Evolutionary conservation across 2,329 filamentous ascomycete genomes (phyloP).

Genomic region (Lasiodiplodia sp.): DNA sequence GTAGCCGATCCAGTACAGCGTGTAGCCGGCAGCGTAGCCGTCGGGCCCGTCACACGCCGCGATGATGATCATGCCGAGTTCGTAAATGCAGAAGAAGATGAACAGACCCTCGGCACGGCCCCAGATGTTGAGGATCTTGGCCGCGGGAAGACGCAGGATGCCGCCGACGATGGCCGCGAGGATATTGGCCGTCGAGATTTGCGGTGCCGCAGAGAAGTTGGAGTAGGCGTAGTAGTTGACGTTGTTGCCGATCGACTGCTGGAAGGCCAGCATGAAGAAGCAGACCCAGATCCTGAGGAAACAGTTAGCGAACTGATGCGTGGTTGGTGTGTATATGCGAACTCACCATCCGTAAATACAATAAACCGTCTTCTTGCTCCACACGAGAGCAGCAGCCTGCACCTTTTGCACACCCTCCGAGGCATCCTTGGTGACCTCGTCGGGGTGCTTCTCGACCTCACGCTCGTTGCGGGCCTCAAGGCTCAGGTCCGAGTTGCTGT

Average conservation of each 20-base stretch:
- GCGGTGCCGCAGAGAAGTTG: conserved; percentile 42
- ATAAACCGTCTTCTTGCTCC: conserved; percentile 48
- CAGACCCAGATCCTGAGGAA: conserved; percentile 53
- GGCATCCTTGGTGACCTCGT: conserved; percentile 39
- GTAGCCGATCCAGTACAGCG: conserved; percentile 70
- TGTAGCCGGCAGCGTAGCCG: conserved; percentile 69
- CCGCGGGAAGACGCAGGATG: conserved; percentile 48
- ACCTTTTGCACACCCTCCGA: conserved; percentile 49
- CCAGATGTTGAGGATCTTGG: conserved; percentile 52
- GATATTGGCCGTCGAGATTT: conserved; percentile 46
- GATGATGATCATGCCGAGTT: conserved; percentile 67
- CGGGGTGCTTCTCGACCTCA: conserved; percentile 39
- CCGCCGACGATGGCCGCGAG: conserved; percentile 48
- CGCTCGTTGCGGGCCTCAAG: conserved; percentile 42
- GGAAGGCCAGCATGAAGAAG: conserved; percentile 58
- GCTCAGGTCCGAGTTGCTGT: conserved; percentile 36
- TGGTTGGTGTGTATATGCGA: too few relatives aligned
- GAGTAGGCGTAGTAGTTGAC: conserved; percentile 50
- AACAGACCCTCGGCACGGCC: conserved; percentile 50
- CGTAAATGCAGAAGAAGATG: conserved; percentile 49
- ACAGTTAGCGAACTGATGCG: too few relatives aligned
- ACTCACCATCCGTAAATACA: conserved; percentile 49
- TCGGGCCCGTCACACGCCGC: conserved; percentile 67
- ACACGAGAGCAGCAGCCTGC: conserved; percentile 51
- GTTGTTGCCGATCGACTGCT: conserved; percentile 51